Evolutionary conservation across 2,329 filamentous ascomycete genomes (phyloP), one percentile per base, ranked within the genome.

Genomic region (Biscogniauxia marginata): DNA sequence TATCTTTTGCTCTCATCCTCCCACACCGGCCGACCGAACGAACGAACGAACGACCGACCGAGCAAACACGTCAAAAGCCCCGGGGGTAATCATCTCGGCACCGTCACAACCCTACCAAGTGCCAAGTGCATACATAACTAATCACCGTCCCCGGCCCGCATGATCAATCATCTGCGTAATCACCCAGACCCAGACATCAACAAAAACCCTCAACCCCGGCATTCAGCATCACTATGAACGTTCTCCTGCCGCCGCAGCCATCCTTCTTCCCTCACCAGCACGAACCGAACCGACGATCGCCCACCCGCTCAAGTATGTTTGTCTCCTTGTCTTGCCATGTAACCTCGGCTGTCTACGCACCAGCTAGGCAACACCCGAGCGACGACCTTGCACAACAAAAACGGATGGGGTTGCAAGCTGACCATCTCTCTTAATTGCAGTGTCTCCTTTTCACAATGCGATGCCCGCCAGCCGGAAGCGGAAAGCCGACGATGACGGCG

Each of bases 401-500:
- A 30, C 21, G 11, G 5, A 49, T n/a, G n/a, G n/a, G n/a, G n/a
- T 19, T 21, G 9, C 39, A n/a, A 43, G 50, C 56, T 63, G 50
- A 62, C 57, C 34, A 39, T 13, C 13, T 18, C 21, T 7, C 49
- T 45, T 47, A 39, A 16, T 30, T 30, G 22, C 25, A 81, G 78
- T 74, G 65, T 75, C 78, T 61, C 79, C 83, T 7, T 79, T 82
- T 64, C 70, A 82, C 58, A 80, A 73, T 72, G 84, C 72, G 70
- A 84, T 85, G 80, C 64, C 73, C 18, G 64, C 69, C 34, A 77
- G 74, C 65, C 79, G 83, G 65, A 98, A 98, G 81, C 88, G 95
- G 75, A 98, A 98, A 81, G 92, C 91, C 68, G 85, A 88, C 55
- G 85, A 88, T 51, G 90, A 93, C 61, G 87, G 88, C 70, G 89